Evolutionary conservation across 2,329 filamentous ascomycete genomes (phyloP).

Genomic region (Rosellinia necatrix): DNA sequence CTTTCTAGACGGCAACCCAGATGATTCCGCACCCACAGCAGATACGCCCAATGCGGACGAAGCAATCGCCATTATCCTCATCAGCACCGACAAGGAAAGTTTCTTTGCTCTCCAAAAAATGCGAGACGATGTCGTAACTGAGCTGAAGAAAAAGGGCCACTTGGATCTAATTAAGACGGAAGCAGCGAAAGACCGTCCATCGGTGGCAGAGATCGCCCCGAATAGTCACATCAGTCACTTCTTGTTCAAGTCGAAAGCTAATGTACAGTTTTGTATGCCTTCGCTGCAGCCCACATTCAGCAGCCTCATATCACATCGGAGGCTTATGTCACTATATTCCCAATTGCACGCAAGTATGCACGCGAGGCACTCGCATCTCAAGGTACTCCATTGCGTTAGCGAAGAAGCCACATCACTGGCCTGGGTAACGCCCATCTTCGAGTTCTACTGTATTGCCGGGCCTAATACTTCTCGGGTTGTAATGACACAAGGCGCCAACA

Average conservation of each 20-base stretch:
- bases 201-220: slow-evolving; percentile 75
- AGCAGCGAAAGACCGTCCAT: slow-evolving; percentile 71
- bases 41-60: slow-evolving; percentile 69
- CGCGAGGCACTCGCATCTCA: slow-evolving; percentile 79
- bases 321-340: slow-evolving; percentile 83
- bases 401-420: slow-evolving; percentile 80
- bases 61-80: slow-evolving; percentile 88
- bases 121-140: slow-evolving; percentile 65
- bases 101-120: slow-evolving; percentile 87
- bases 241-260: slow-evolving; percentile 89
- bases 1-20: slow-evolving; percentile 73
- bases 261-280: slow-evolving; percentile 96
- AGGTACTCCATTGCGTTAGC: slow-evolving; percentile 79
- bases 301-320: slow-evolving; percentile 62
- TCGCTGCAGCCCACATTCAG: slow-evolving; percentile 73
- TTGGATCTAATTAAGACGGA: slow-evolving; percentile 76
- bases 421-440: slow-evolving; percentile 90
- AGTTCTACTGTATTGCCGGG: slow-evolving; percentile 93
- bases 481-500: slow-evolving; percentile 84
- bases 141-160: slow-evolving; percentile 76
- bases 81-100: slow-evolving; percentile 89
- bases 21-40: slow-evolving; percentile 46
- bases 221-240: slow-evolving; percentile 86
- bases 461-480: slow-evolving; percentile 67
- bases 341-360: slow-evolving; percentile 85